Percentiles rank a stretch among this genome's conserved stretches.
phyloP scores from a whole-genome alignment of 176 grass and related monocot genomes.

The Bothriochloa decipiens region DNA sequence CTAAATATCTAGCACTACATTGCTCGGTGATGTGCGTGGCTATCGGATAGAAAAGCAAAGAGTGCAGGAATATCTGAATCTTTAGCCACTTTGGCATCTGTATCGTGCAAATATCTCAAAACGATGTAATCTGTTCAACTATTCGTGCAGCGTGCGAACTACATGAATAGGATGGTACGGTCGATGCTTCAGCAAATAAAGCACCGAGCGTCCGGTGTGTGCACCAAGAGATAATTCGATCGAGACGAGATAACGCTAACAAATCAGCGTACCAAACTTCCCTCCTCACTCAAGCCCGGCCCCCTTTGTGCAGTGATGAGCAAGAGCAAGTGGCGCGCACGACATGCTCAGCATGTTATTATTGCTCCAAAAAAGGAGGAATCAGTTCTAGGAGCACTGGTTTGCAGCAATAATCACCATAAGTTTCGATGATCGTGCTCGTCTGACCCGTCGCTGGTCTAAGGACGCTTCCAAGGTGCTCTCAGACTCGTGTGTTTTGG shows the following conservation, averaged over 20 bases:
- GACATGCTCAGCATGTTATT: neutral
- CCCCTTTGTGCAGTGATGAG: neutral
- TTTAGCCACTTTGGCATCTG: conserved; percentile 1
- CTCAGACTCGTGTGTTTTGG: neutral
- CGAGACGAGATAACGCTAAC: neutral
- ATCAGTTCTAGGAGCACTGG: neutral
- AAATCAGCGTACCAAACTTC: neutral
- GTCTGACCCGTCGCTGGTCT: neutral
- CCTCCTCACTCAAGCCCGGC: neutral
- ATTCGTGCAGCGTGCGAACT: no score
- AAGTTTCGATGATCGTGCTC: conserved; percentile 10
- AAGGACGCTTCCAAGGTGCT: neutral
- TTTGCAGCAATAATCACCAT: neutral
- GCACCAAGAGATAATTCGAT: neutral
- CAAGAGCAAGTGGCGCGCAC: neutral
- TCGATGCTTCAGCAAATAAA: neutral
- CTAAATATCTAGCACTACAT: neutral
- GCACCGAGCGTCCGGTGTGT: neutral
- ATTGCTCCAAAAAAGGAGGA: neutral
- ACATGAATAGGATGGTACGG: neutral
- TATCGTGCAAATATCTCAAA: conserved; percentile 10
- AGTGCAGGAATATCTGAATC: neutral
- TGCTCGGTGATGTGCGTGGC: neutral
- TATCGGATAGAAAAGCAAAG: neutral
- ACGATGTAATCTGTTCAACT: neutral